Percentiles rank a stretch among this genome's conserved stretches.
Evolutionary conservation across 768 basidiomycete species (phyloP).

Genomic region (Termitomyces sp.): DNA sequence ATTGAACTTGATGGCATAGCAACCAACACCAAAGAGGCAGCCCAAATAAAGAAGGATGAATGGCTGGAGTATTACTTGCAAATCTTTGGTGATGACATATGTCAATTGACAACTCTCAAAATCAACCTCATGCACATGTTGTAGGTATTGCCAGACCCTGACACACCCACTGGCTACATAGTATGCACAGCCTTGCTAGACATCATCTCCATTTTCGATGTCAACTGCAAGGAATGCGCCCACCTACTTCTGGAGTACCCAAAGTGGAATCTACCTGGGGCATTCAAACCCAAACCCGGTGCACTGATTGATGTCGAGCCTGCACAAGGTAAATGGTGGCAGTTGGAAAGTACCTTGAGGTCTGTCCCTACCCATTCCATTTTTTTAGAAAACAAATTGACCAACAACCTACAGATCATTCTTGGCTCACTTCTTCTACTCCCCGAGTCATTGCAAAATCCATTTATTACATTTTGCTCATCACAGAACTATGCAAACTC

Average conservation of each 20-base stretch:
- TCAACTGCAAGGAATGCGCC: conserved; percentile 95
- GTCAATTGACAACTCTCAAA: conserved; percentile 10
- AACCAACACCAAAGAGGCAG: conserved; percentile 66
- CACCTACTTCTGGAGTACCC: conserved; percentile 81
- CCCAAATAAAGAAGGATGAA: conserved; percentile 75
- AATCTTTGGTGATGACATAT: conserved; percentile 60
- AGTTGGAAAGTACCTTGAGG: conserved; percentile 89
- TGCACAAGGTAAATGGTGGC: conserved; percentile 69
- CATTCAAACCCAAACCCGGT: conserved; percentile 78
- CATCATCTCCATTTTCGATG: conserved; percentile 84
- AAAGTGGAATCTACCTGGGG: conserved; percentile 77
- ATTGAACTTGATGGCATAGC: conserved; percentile 76
- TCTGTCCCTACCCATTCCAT: conserved; percentile 23
- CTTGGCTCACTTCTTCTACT: conserved; percentile 73
- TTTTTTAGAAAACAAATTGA: neutral
- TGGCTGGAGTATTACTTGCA: conserved; percentile 73
- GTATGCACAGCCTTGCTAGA: conserved; percentile 75
- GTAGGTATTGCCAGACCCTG: conserved; percentile 78
- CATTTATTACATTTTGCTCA: conserved; percentile 82
- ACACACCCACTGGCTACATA: conserved; percentile 73
- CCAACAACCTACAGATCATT: conserved; percentile 45
- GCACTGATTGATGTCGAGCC: conserved; percentile 50
- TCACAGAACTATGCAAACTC: conserved; percentile 94
- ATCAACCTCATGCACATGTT: conserved; percentile 5
- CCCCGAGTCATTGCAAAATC: conserved; percentile 76